Evolutionary conservation across 805 yeast species (phyloP).

Genomic region (Hanseniaspora occidentalis): DNA sequence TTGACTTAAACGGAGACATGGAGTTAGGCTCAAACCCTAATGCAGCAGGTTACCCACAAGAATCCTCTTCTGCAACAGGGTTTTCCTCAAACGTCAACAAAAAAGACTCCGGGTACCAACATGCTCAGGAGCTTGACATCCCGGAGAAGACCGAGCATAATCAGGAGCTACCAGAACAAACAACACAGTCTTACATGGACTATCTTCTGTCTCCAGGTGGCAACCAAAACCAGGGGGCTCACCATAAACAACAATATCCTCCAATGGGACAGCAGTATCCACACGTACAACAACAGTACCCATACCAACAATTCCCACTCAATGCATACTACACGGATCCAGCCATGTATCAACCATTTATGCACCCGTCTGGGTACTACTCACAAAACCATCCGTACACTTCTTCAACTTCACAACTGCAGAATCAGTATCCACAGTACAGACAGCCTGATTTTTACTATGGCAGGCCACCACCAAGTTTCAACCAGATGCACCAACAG

Average conservation of each 20-base stretch:
- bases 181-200: background rate
- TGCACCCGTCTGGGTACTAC: background rate
- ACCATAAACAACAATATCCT: constrained; percentile 4
- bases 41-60: no score
- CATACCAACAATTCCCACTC: background rate
- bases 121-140: background rate
- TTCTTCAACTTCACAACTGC: background rate
- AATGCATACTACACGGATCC: background rate
- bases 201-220: constrained; percentile 1
- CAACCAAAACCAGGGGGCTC: constrained; percentile 2
- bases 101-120: no score
- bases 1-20: background rate
- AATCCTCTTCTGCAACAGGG: background rate
- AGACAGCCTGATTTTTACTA: background rate
- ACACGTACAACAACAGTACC: background rate
- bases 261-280: constrained; percentile 5
- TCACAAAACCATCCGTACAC: background rate
- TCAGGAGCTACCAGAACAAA: background rate
- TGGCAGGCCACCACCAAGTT: background rate
- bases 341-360: background rate
- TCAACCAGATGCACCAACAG: background rate
- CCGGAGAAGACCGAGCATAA: background rate
- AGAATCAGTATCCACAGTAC: background rate
- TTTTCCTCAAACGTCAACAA: no score
- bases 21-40: background rate